These are phyloP conservation scores for Caloboletus inedulis DNA, from an alignment of 1,284 basidiomycete genomes.

Conservation along the genomic window DNA sequence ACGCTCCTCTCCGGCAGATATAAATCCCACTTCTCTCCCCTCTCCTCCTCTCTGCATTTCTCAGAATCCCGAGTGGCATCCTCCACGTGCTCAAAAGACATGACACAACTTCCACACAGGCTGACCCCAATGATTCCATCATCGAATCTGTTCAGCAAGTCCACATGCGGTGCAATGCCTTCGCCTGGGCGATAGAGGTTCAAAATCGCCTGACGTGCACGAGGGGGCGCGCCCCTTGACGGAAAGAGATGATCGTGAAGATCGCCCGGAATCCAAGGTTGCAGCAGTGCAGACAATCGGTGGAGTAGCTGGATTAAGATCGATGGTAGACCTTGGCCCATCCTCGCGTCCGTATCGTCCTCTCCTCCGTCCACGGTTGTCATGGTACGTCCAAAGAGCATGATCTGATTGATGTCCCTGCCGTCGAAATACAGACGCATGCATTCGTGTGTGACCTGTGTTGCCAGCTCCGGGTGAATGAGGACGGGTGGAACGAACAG, in stretches of 20 bases:
- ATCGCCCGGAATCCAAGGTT: slow-evolving; percentile 14
- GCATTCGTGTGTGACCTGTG: slow-evolving; percentile 51
- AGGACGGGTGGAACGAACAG: slow-evolving; percentile 53
- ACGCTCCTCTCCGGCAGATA: slow-evolving; percentile 67
- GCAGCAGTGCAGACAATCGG: slow-evolving; percentile 43
- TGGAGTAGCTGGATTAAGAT: slow-evolving; percentile 54
- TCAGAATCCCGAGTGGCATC: slow-evolving; percentile 1
- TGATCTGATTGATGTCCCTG: slow-evolving; percentile 61
- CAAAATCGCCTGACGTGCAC: slow-evolving; percentile 72
- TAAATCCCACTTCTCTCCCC: slow-evolving; percentile 38
- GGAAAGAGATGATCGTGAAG: slow-evolving; percentile 57
- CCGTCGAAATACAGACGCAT: slow-evolving; percentile 56
- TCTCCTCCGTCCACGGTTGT: slow-evolving; percentile 13
- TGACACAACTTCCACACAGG: slow-evolving; percentile 67
- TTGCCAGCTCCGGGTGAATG: slow-evolving; percentile 51
- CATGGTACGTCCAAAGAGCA: slow-evolving; percentile 65
- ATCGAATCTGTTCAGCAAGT: slow-evolving; percentile 69
- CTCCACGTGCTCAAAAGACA: slow-evolving; percentile 55
- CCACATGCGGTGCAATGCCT: slow-evolving; percentile 77
- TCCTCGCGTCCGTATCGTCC: slow-evolving; percentile 8
- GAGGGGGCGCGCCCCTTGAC: slow-evolving; percentile 30
- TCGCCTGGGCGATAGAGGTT: slow-evolving; percentile 78
- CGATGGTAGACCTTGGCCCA: slow-evolving; percentile 47
- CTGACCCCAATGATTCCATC: slow-evolving; percentile 82
- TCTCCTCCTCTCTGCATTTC: not conserved